Conservation (phyloP, 2,329 filamentous ascomycete genomes). For the Ascosphaera pollenicola region DNA sequence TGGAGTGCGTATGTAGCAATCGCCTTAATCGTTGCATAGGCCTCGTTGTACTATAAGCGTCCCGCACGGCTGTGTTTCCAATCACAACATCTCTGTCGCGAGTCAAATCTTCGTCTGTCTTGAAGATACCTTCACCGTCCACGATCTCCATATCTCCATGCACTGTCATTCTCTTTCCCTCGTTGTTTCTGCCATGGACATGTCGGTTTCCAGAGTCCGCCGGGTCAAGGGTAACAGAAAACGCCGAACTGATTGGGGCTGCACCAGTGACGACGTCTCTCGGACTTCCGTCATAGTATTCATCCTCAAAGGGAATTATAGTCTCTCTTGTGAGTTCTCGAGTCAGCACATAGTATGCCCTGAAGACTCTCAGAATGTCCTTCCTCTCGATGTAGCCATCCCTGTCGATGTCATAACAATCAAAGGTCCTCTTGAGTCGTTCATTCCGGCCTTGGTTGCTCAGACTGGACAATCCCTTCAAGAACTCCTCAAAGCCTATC, state of each 20-base stretch:
- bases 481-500: conserved; percentile 82
- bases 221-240: conserved; percentile 44
- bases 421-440: conserved; percentile 52
- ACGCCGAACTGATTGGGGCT: conserved; percentile 58
- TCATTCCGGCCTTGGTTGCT: conserved; percentile 37
- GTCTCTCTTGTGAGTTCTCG: conserved; percentile 77
- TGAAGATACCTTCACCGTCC: conserved; percentile 37
- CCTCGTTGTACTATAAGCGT: conserved; percentile 14
- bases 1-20: conserved; percentile 5
- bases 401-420: conserved; percentile 74
- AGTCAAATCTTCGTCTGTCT: conserved; percentile 36
- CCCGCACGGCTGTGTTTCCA: conserved; percentile 21
- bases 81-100: conserved; percentile 40
- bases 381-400: conserved; percentile 70
- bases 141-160: conserved; percentile 44
- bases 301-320: conserved; percentile 54
- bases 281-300: conserved; percentile 51
- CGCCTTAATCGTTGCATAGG: conserved; percentile 13
- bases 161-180: conserved; percentile 42
- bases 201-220: conserved; percentile 23
- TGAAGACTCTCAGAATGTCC: conserved; percentile 79
- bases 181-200: conserved; percentile 29
- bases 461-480: conserved; percentile 53
- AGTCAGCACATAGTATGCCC: conserved; percentile 77
- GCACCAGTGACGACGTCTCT: conserved; percentile 54